These are phyloP conservation scores for Eremothecium sinecaudum DNA, from an alignment of 1,139 yeast species.

Conservation along the genomic window DNA sequence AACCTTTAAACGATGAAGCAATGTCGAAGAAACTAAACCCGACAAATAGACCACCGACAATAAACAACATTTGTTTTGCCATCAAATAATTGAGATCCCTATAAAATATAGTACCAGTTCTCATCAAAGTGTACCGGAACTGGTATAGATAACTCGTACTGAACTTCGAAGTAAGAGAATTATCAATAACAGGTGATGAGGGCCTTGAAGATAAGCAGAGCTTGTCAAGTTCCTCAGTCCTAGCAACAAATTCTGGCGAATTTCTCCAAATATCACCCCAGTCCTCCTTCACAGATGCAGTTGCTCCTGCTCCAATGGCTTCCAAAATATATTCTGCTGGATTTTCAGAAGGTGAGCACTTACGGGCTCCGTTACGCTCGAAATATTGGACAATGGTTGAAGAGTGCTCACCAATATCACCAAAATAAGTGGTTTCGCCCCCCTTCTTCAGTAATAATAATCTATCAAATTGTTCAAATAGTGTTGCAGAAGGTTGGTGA, in stretches of 20 bases:
- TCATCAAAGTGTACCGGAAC: conserved; percentile 31
- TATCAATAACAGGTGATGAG: conserved; percentile 8
- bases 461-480: conserved; percentile 43
- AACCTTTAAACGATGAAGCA: conserved; percentile 32
- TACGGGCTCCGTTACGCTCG: conserved; percentile 45
- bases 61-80: conserved; percentile 35
- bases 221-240: conserved; percentile 23
- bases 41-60: conserved; percentile 35
- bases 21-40: conserved; percentile 40
- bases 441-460: conserved; percentile 38
- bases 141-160: conserved; percentile 37
- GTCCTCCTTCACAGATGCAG: conserved; percentile 37
- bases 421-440: conserved; percentile 54
- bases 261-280: conserved; percentile 43
- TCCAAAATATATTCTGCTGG: conserved; percentile 54
- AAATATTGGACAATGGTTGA: conserved; percentile 40
- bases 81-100: conserved; percentile 38
- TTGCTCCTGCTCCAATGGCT: conserved; percentile 54
- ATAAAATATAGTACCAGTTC: conserved; percentile 37
- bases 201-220: conserved; percentile 18
- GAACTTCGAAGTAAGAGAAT: conserved; percentile 16
- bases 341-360: conserved; percentile 42
- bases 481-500: conserved; percentile 52
- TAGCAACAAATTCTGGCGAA: conserved; percentile 32
- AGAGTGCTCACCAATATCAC: conserved; percentile 49